Base-by-base conservation (phyloP, 1,284 basidiomycete species). In the Rhodotorula sp. region DNA sequence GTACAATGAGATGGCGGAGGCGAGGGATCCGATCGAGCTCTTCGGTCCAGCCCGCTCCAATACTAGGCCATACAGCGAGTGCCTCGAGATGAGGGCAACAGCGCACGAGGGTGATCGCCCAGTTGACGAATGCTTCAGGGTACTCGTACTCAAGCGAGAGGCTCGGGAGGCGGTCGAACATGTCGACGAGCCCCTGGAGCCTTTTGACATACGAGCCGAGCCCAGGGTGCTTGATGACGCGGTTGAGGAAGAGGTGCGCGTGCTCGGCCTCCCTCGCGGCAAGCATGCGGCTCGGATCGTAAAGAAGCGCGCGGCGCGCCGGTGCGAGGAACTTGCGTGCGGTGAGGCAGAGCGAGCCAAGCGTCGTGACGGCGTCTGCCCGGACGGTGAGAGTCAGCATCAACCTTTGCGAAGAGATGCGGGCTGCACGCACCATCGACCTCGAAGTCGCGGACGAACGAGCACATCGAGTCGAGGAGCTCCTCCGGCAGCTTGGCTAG, bases 371-470 rank as follows among this genome's bases (percentile, higher is more conserved):
- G 5, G 9, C n/a, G n/a, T 27, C 61, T 63, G 51, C 21, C 3
- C 5, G 22, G 5, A 5, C 48, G 27, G 12, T 1, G 32, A 32
- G 7, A 25, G 32, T 29, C 32, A 6, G 32, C 17, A 6, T n/a
- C 2, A 17, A 27, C 7, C 8, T 0, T 1, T n/a, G 0, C 2
- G 25, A 8, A 22, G 32, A 6, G 32, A 5, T 10, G 12, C 1
- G 5, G 36, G 1, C 19, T 6, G 21, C 13, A 36, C 41, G 36
- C 39, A 48, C 48, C 37, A 9, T 27, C 19, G 32, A 25, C 32
- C 3, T 41, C 13, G 27, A 37, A 19, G 10, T 58, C 64, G 41
- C 34, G 12, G 8, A 65, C 48, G 48, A 50, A 58, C 15, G 46
- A 34, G 48, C 64, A 58, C 3, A 65, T 32, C 29, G 51, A n/a